These are phyloP conservation scores for Ambispora gerdemannii DNA, from an alignment of 192 early-diverging fungal species.

Conservation along the genomic window DNA sequence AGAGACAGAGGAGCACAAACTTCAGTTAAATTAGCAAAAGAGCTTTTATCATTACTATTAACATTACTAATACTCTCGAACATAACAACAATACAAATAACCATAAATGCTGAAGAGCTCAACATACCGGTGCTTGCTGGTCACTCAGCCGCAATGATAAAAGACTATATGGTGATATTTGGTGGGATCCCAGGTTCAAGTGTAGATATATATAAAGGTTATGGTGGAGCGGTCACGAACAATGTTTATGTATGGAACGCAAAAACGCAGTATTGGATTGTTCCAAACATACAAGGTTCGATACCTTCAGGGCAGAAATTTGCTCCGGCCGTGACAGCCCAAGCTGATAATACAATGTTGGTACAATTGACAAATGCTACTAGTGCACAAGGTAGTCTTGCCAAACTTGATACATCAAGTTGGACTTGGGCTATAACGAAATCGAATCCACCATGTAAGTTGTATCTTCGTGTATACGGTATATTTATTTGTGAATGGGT, in stretches of 20 bases:
- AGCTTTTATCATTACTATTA: not conserved
- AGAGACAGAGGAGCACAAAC: no score
- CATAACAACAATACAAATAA: not conserved
- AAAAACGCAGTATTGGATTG: not conserved
- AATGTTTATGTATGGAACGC: not conserved
- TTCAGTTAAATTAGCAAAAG: not conserved
- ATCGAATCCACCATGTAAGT: not conserved
- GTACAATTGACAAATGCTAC: not conserved
- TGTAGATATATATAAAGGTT: not conserved
- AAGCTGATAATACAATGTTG: not conserved
- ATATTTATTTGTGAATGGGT: not conserved
- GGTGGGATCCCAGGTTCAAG: not conserved
- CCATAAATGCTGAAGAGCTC: not conserved
- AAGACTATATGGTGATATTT: not conserved
- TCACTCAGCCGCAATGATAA: not conserved
- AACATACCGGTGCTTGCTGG: not conserved
- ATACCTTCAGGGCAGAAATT: not conserved
- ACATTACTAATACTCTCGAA: not conserved
- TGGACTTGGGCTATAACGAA: not conserved
- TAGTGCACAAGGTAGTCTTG: not conserved
- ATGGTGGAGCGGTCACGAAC: no score
- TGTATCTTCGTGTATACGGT: not conserved
- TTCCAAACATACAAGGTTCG: not conserved
- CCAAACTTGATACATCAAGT: not conserved
- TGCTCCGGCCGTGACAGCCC: not conserved